Percentiles rank a stretch among this genome's conserved stretches.
These are phyloP conservation scores for Graphilbum sp. DNA, from an alignment of 2,329 filamentous ascomycete genomes.

Conservation along the genomic window DNA sequence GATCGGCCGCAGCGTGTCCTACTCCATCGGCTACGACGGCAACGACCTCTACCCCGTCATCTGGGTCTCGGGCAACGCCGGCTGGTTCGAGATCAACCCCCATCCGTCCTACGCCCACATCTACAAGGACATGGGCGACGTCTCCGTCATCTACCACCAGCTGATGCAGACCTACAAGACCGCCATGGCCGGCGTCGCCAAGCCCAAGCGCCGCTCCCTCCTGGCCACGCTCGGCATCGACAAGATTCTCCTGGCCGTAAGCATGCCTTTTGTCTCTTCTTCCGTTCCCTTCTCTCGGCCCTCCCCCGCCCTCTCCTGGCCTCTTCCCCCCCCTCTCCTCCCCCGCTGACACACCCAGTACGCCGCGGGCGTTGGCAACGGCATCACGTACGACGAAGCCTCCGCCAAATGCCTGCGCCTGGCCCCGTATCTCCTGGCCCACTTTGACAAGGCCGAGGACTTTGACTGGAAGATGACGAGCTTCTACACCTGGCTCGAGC, in stretches of 20 bases:
- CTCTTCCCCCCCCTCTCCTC: background rate
- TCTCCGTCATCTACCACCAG: conserved; percentile 46
- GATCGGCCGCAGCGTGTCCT: conserved; percentile 29
- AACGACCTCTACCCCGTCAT: conserved; percentile 27
- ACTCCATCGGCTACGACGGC: conserved; percentile 36
- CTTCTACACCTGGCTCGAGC: conserved; percentile 32
- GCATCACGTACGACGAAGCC: conserved; percentile 32
- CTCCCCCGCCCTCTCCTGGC: too few relatives aligned
- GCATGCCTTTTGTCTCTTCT: background rate
- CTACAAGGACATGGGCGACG: conserved; percentile 44
- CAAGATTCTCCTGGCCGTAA: conserved; percentile 20
- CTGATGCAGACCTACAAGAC: conserved; percentile 38
- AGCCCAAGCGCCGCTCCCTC: conserved; percentile 19
- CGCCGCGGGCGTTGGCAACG: conserved; percentile 34
- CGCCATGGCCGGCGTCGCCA: conserved; percentile 13
- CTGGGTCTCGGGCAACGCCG: conserved; percentile 48
- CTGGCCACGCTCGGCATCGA: conserved; percentile 13
- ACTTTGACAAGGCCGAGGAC: conserved; percentile 26
- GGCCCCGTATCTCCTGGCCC: conserved; percentile 33
- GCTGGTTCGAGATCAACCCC: conserved; percentile 54
- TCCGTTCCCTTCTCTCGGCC: conserved; percentile 1
- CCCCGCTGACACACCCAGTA: conserved; percentile 21
- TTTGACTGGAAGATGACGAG: conserved; percentile 27
- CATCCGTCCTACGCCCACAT: conserved; percentile 37
- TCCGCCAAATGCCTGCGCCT: conserved; percentile 29